A percentile compares a stretch with the other conserved stretches of the same genome.
Conservation (phyloP, 2,329 filamentous ascomycete genomes). For the Sclerotinia borealis region DNA sequence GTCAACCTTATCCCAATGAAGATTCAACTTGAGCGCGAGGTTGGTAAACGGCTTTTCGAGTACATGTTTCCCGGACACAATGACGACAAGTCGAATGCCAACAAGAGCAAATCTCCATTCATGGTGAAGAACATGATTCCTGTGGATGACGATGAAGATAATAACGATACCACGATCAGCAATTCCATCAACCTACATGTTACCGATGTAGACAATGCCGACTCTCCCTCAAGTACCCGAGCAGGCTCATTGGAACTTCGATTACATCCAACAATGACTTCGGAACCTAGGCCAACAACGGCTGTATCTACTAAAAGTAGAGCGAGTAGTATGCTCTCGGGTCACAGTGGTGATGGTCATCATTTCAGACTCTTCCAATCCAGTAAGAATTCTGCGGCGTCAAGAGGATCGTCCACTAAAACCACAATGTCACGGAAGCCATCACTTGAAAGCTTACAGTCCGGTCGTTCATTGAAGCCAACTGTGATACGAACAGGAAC, state of each 20-base stretch:
- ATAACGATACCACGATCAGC: conserved; percentile 32
- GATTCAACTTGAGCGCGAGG: conserved; percentile 86
- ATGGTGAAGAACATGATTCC: conserved; percentile 47
- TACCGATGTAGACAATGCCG: conserved; percentile 38
- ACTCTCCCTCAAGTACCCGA: conserved; percentile 51
- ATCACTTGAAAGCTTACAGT: conserved; percentile 30
- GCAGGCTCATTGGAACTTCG: conserved; percentile 75
- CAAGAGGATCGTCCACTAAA: conserved; percentile 14
- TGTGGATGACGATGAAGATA: conserved; percentile 31
- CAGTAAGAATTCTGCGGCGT: conserved; percentile 26
- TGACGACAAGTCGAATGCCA: conserved; percentile 33
- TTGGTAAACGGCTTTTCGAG: conserved; percentile 89
- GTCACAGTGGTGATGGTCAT: conserved; percentile 28
- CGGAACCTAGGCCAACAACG: conserved; percentile 36
- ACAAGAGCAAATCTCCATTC: conserved; percentile 57
- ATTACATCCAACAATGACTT: conserved; percentile 73
- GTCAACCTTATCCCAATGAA: conserved; percentile 89
- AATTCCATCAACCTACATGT: conserved; percentile 17
- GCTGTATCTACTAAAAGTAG: conserved; percentile 22
- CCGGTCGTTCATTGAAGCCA: conserved; percentile 24
- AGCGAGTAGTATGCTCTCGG: conserved; percentile 25
- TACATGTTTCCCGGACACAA: conserved; percentile 89
- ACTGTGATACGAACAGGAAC: conserved; percentile 25
- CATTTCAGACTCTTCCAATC: conserved; percentile 40
- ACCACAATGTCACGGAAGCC: conserved; percentile 29